These are phyloP conservation scores for Populus hybrid DNA, from an alignment of 441 rosid species.

Conservation along the genomic window DNA sequence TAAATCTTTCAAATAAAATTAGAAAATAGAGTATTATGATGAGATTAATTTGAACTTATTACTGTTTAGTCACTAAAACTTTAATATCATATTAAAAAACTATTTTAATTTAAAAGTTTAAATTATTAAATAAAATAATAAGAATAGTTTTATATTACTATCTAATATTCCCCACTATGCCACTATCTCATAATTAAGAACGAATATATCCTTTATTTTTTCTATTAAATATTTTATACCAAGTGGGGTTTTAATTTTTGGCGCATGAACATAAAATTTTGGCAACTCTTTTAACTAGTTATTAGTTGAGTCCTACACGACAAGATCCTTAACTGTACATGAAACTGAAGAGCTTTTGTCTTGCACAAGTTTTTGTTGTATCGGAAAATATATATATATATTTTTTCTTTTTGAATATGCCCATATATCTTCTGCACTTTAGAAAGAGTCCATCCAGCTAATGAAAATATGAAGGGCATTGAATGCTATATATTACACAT, in stretches of 20 bases:
- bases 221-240: neutral
- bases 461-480: neutral
- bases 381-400: too few species aligned
- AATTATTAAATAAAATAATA: too few species aligned
- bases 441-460: neutral
- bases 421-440: neutral
- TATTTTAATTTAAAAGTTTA: too few species aligned
- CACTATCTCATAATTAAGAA: neutral
- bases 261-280: slow-evolving; percentile 26
- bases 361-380: slow-evolving; percentile 1
- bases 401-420: neutral
- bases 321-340: slow-evolving; percentile 16
- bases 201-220: neutral
- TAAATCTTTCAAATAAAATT: too few species aligned
- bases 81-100: too few species aligned
- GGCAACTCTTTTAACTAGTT: slow-evolving; percentile 1
- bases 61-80: too few species aligned
- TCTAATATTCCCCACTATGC: slow-evolving; percentile 3
- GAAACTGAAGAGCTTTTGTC: neutral
- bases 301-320: slow-evolving; percentile 40
- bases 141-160: slow-evolving; percentile 21
- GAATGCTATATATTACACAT: neutral
- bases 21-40: too few species aligned
- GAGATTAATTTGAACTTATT: too few species aligned
- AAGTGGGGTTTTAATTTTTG: slow-evolving; percentile 25